Percentiles rank a stretch among this genome's conserved stretches.
phyloP scores from a whole-genome alignment of 2,329 filamentous ascomycete genomes.

The Hymenoscyphus repandus region DNA sequence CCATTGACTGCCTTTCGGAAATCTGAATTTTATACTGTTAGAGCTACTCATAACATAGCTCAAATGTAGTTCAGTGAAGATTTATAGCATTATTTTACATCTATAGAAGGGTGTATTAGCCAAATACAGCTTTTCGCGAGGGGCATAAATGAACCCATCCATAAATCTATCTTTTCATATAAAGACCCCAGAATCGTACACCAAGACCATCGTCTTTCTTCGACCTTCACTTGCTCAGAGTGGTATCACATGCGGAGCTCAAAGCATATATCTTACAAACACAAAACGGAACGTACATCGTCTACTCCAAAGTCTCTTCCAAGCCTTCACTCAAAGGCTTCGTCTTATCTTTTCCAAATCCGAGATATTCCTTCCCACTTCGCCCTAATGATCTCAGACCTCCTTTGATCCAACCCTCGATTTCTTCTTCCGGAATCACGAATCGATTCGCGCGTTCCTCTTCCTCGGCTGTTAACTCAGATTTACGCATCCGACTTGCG shows the following conservation, averaged over 20 bases:
- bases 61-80: too few relatives aligned
- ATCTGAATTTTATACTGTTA: too few relatives aligned
- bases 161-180: background rate
- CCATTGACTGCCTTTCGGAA: too few relatives aligned
- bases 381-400: slow-evolving; percentile 46
- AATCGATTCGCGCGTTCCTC: slow-evolving; percentile 62
- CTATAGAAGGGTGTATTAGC: too few relatives aligned
- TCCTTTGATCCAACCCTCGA: slow-evolving; percentile 65
- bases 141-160: background rate
- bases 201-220: background rate
- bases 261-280: slow-evolving; percentile 1
- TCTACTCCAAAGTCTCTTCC: background rate
- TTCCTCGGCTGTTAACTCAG: slow-evolving; percentile 64
- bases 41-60: too few relatives aligned
- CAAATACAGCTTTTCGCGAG: too few relatives aligned
- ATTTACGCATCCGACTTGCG: slow-evolving; percentile 72
- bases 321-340: background rate
- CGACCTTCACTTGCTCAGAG: background rate
- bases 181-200: background rate
- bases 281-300: background rate
- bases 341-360: slow-evolving; percentile 21
- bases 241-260: slow-evolving; percentile 1
- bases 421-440: slow-evolving; percentile 59
- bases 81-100: too few relatives aligned
- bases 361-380: slow-evolving; percentile 17